Evolutionary conservation across 345 rosid species (phyloP), one percentile per base, ranked within the genome.

Genomic region (Litchi chinensis): DNA sequence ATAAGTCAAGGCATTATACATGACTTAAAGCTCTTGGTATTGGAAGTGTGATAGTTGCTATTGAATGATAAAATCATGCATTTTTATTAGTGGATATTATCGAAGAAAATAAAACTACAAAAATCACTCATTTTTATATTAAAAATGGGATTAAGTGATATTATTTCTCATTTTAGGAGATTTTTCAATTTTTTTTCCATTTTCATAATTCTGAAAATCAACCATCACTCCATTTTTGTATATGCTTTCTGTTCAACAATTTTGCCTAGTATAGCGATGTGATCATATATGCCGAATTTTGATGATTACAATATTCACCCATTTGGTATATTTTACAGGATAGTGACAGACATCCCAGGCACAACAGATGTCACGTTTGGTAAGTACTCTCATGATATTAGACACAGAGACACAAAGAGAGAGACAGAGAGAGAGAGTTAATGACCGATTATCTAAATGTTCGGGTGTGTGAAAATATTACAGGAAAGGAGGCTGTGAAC

Each of bases 311-410:
- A 41, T 4, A 41, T 41, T 41, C 44, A 41, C 32, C 44, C 44
- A 50, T 50, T 52, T 52, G 18, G 10, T 57, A 57, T 48, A 73
- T 70, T 37, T 76, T 71, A 19, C 89, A 93, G 99, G 98, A 81
- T 93, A 24, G 98, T 95, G 76, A 93, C 98, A 8, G 98, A 95
- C 85, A 95, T 95, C 76, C 99, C 99, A 5, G 99, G 99, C 74
- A 93, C 98, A 65, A 95, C 99, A 48, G 97, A 95, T 81, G 97
- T 83, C 40, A 81, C 98, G 63, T 95, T 95, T 76, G 99, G 99
- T 91, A 92, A 85, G 87, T 73, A 75, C 12, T 24, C 26, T 54
- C 8, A 11, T 26, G 22, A 56, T 39, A 18, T 8, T 62, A 62
- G 22, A 18, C 18, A 16, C 9, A 57, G 16, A 57, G 3, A 62